Percentiles rank a stretch among this genome's conserved stretches.
Conservation (phyloP, 1,284 basidiomycete species). For the Moniliophthora roreri region DNA sequence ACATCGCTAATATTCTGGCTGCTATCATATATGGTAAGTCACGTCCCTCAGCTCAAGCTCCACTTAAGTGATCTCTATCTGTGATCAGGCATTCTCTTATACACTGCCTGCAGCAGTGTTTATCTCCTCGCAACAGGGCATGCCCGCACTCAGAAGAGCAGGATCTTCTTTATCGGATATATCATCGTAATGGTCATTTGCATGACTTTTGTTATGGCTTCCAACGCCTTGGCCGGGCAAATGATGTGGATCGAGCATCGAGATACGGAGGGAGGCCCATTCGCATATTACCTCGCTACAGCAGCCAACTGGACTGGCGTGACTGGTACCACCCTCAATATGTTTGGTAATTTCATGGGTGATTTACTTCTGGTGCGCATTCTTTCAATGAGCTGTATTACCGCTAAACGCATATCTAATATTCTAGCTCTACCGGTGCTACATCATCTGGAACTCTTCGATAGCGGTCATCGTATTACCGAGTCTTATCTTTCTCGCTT, state of each 20-base stretch:
- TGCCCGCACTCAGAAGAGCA: neutral
- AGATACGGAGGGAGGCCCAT: neutral
- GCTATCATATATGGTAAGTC: conserved; percentile 3
- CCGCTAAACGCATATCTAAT: neutral
- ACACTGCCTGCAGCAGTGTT: neutral
- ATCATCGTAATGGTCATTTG: neutral
- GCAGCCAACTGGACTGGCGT: neutral
- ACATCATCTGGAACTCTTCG: neutral
- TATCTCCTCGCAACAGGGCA: neutral
- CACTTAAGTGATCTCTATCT: neutral
- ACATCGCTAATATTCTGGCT: conserved; percentile 2
- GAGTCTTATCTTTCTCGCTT: conserved; percentile 1
- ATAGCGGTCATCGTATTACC: neutral
- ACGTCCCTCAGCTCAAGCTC: neutral
- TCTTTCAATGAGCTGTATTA: neutral
- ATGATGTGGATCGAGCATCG: conserved; percentile 7
- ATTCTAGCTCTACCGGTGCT: conserved; percentile 3
- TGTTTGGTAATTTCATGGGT: conserved; percentile 5
- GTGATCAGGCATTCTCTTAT: neutral
- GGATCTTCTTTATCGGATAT: neutral
- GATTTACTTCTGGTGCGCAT: neutral
- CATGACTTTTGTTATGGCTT: neutral
- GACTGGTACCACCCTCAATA: neutral
- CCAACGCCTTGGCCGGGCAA: neutral
- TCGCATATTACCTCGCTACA: neutral